Conservation (phyloP, 805 yeast genomes). For the Helenozyma rhizophorensis region DNA sequence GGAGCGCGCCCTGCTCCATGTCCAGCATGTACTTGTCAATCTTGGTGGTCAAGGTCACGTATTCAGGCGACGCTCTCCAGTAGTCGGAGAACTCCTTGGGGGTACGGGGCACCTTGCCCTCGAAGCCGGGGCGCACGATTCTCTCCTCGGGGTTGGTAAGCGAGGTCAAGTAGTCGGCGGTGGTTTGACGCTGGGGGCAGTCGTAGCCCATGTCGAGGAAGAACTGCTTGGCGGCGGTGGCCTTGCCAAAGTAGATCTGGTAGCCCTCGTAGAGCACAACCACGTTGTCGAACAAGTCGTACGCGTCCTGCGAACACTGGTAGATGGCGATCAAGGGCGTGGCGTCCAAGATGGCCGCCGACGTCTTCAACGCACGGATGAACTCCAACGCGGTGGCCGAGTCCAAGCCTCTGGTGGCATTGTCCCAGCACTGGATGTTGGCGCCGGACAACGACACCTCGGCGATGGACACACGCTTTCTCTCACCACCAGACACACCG, state of each 20-base stretch:
- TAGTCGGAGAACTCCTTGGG: slow-evolving; percentile 55
- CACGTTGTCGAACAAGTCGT: slow-evolving; percentile 58
- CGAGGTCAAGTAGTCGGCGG: slow-evolving; percentile 64
- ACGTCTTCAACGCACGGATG: slow-evolving; percentile 53
- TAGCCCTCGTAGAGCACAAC: slow-evolving; percentile 56
- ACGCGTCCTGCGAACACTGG: slow-evolving; percentile 65
- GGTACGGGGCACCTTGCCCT: slow-evolving; percentile 48
- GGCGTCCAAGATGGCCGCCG: slow-evolving; percentile 47
- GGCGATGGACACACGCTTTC: slow-evolving; percentile 67
- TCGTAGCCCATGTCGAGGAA: slow-evolving; percentile 59
- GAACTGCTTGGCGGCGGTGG: slow-evolving; percentile 47
- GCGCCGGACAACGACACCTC: slow-evolving; percentile 56
- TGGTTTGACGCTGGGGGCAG: slow-evolving; percentile 60
- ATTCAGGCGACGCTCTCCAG: slow-evolving; percentile 58
- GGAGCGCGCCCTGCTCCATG: slow-evolving; percentile 7
- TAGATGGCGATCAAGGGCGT: slow-evolving; percentile 65
- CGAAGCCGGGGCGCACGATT: slow-evolving; percentile 44
- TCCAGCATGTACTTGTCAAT: slow-evolving; percentile 37
- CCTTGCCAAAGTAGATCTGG: slow-evolving; percentile 59
- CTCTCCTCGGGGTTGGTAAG: slow-evolving; percentile 65
- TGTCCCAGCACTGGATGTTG: slow-evolving; percentile 55
- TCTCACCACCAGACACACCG: slow-evolving; percentile 72
- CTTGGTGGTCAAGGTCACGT: slow-evolving; percentile 33
- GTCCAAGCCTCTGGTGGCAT: slow-evolving; percentile 68
- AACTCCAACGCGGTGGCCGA: slow-evolving; percentile 68